Conservation (phyloP, 176 grass and related monocot species). For the Neostapfia colusana region DNA sequence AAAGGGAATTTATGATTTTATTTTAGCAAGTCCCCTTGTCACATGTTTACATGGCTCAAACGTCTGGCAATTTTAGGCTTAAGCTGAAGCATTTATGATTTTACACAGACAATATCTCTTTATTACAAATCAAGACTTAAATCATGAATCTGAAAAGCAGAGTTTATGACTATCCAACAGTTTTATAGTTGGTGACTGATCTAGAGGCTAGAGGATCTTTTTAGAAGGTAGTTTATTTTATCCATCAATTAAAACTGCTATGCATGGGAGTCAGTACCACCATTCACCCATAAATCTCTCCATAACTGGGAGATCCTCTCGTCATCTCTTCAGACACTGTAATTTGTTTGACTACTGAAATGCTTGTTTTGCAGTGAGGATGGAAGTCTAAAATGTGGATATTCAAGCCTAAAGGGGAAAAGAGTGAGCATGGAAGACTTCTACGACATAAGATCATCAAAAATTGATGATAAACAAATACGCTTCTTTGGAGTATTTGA, state of each 20-base stretch:
- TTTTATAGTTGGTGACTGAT: background rate
- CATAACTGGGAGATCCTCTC: constrained; percentile 23
- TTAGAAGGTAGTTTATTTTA: background rate
- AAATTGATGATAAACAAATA: constrained; percentile 59
- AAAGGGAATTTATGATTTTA: background rate
- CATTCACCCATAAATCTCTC: background rate
- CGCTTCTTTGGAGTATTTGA: constrained; percentile 87
- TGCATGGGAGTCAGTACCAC: background rate
- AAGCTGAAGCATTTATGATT: background rate
- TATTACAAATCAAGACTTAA: background rate
- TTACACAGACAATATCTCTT: background rate
- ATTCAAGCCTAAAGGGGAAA: constrained; percentile 80
- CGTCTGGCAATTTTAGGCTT: background rate
- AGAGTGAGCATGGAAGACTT: constrained; percentile 86
- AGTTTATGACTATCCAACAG: background rate
- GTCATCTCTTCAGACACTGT: background rate
- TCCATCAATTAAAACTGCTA: background rate
- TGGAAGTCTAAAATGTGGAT: constrained; percentile 72
- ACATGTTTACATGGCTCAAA: background rate
- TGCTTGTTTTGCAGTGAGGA: constrained; percentile 58
- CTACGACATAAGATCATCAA: constrained; percentile 63
- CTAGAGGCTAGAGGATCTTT: background rate
- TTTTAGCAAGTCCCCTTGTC: too few relatives aligned
- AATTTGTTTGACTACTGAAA: constrained; percentile 21
- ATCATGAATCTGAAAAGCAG: background rate